Evolutionary conservation across 2,329 filamentous ascomycete genomes (phyloP).

Genomic region (Calonectria pseudoturangicola): DNA sequence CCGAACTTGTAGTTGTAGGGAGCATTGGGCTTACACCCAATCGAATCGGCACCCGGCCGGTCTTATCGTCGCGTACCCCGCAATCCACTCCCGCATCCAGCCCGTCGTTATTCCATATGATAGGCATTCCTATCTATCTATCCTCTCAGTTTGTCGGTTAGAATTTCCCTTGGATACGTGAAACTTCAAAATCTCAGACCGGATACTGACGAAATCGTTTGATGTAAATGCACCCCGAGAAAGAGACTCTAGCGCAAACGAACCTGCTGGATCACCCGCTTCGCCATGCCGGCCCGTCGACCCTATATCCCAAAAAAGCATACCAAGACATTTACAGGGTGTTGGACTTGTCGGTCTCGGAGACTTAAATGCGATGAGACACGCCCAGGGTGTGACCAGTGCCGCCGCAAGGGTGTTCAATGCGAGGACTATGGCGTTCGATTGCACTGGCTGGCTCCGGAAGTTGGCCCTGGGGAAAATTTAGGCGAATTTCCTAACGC

Average conservation of each 20-base stretch:
- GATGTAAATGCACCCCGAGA: not conserved
- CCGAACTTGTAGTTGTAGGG: not conserved
- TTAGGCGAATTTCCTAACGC: not conserved
- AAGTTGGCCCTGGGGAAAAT: constrained; percentile 1
- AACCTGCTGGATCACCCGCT: not conserved
- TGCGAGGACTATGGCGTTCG: constrained; percentile 59
- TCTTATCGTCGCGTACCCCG: not conserved
- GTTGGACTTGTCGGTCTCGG: constrained; percentile 61
- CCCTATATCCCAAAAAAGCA: constrained; percentile 40
- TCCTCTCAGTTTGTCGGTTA: not conserved
- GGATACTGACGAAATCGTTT: not conserved
- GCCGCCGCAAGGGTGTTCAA: constrained; percentile 53
- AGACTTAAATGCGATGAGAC: constrained; percentile 62
- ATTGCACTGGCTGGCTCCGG: constrained; percentile 52
- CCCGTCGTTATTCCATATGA: no score
- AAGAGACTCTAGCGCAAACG: not conserved
- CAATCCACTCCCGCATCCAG: not conserved
- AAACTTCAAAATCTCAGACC: not conserved
- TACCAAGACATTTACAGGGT: constrained; percentile 57
- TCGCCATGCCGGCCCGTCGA: not conserved
- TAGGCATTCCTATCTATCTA: not conserved
- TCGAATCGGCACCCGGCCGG: not conserved
- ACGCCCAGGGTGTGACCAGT: constrained; percentile 58
- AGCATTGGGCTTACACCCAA: not conserved
- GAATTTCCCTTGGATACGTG: not conserved